Evolutionary conservation across 345 rosid genomes (phyloP).

Genomic region (Euclidium syriacum): DNA sequence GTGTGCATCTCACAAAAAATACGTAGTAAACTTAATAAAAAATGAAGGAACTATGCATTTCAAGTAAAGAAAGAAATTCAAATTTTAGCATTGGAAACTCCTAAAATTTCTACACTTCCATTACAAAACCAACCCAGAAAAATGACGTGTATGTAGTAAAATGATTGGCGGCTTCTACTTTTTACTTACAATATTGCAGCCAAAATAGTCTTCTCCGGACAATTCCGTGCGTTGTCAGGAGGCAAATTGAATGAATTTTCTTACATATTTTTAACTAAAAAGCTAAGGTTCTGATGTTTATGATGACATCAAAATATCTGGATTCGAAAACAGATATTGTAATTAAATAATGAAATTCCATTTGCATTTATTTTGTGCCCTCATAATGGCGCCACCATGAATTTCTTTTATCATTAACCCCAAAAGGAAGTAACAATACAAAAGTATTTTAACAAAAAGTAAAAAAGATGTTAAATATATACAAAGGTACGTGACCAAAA

Average conservation of each 20-base stretch:
- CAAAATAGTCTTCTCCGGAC: slow-evolving; percentile 15
- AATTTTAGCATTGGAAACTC: no score
- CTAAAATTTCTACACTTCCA: no score
- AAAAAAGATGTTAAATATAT: not conserved
- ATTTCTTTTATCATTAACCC: not conserved
- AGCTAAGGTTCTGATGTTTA: slow-evolving; percentile 14
- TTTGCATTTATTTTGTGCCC: slow-evolving; percentile 1
- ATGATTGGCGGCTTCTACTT: slow-evolving; percentile 14
- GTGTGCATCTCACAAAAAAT: no score
- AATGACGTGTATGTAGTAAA: not conserved
- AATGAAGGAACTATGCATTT: no score
- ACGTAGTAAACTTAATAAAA: no score
- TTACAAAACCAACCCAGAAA: no score
- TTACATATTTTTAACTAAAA: not conserved
- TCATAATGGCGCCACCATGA: slow-evolving; percentile 1
- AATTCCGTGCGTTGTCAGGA: not conserved
- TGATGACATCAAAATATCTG: slow-evolving; percentile 27
- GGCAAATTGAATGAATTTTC: not conserved
- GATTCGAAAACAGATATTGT: slow-evolving; percentile 12
- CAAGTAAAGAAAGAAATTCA: no score
- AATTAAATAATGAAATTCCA: slow-evolving; percentile 1
- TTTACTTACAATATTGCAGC: not conserved
- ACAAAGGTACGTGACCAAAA: no score
- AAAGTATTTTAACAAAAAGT: no score
- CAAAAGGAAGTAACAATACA: not conserved